Conservation (phyloP, 257 asterid genomes). For the Primulina tabacum region DNA sequence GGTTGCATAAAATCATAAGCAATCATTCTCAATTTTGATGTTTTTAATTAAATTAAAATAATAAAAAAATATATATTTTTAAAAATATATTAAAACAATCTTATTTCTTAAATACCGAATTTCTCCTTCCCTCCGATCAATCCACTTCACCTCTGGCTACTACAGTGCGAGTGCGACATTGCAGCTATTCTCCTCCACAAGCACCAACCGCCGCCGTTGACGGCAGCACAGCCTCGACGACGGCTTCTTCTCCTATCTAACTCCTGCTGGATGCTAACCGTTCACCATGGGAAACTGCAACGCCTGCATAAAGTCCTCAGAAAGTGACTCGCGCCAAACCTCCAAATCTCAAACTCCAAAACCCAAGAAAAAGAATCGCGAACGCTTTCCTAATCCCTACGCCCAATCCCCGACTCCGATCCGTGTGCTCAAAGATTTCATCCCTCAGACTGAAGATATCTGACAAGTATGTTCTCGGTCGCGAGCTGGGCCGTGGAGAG, state of each 20-base stretch:
- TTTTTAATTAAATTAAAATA: too few species aligned
- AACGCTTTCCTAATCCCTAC: slow-evolving; percentile 66
- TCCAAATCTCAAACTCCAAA: slow-evolving; percentile 33
- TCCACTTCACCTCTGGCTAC: neutral
- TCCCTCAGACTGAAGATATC: slow-evolving; percentile 54
- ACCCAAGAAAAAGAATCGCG: slow-evolving; percentile 42
- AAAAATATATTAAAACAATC: too few species aligned
- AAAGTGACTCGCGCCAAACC: slow-evolving; percentile 23
- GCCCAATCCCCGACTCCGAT: slow-evolving; percentile 57
- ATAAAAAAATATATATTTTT: too few species aligned
- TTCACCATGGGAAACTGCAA: slow-evolving; percentile 76
- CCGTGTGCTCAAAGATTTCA: slow-evolving; percentile 72
- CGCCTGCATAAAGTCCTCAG: slow-evolving; percentile 67
- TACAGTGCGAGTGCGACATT: neutral
- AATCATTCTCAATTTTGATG: neutral
- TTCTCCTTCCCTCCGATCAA: neutral
- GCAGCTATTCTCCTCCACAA: neutral
- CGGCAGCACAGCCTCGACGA: neutral
- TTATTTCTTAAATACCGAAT: neutral
- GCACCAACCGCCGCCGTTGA: neutral
- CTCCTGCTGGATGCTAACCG: neutral
- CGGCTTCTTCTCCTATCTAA: neutral
- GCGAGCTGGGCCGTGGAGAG: slow-evolving; percentile 94
- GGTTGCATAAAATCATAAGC: neutral
- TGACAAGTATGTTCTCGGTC: slow-evolving; percentile 75